A percentile compares a stretch with the other conserved stretches of the same genome.
Conservation (phyloP, 2,329 filamentous ascomycete genomes). For the Verticillium isaacii region DNA sequence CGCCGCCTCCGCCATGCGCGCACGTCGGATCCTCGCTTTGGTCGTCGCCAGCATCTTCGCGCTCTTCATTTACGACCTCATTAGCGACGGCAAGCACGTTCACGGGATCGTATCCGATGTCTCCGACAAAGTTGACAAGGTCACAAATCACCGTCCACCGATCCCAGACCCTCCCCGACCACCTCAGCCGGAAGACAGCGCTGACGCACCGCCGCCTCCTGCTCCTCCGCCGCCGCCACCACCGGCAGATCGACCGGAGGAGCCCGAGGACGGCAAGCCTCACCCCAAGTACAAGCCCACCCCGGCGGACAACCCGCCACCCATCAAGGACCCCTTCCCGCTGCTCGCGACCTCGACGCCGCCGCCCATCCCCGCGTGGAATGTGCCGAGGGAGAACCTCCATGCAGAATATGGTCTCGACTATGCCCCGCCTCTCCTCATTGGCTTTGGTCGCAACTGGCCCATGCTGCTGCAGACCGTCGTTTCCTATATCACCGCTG, state of each 20-base stretch:
- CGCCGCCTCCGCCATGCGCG: background rate
- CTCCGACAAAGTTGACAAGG: background rate
- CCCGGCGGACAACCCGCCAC: constrained; percentile 22
- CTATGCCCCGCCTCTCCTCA: constrained; percentile 44
- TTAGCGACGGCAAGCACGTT: background rate
- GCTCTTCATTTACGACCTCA: background rate
- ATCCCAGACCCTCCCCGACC: background rate
- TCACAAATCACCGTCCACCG: background rate
- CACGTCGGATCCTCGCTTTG: background rate
- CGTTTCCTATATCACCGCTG: constrained; percentile 52
- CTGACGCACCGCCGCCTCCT: background rate
- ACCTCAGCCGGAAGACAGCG: background rate
- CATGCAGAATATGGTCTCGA: constrained; percentile 32
- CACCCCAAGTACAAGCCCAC: constrained; percentile 1
- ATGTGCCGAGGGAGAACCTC: constrained; percentile 30
- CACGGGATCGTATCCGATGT: background rate
- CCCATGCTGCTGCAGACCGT: constrained; percentile 51
- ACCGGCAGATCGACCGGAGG: background rate
- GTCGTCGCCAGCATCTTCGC: background rate
- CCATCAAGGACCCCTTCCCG: constrained; percentile 37
- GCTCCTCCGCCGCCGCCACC: no score
- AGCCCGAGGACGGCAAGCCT: background rate
- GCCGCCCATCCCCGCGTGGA: constrained; percentile 40
- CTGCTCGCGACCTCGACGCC: constrained; percentile 26
- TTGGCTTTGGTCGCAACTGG: constrained; percentile 56